Evolutionary conservation across 345 rosid species (phyloP).

Genomic region (Boechera stricta): DNA sequence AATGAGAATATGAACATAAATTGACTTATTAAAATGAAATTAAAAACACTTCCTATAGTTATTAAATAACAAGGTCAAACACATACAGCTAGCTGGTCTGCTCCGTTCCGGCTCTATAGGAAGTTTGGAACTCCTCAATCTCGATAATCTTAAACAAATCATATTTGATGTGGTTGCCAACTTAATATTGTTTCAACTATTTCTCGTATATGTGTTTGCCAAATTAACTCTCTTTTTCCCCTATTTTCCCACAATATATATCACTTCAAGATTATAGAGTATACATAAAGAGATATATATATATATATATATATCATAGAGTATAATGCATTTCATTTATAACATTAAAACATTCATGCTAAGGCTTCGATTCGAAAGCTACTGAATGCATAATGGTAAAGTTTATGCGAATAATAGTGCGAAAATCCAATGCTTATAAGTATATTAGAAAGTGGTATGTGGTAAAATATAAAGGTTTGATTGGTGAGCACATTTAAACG

Average conservation of each 20-base stretch:
- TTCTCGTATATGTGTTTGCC: neutral
- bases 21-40: conserved; percentile 7
- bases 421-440: too few species aligned
- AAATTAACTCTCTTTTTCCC: neutral
- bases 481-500: too few species aligned
- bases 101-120: conserved; percentile 38
- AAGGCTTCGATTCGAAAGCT: too few species aligned
- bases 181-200: neutral
- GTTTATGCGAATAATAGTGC: too few species aligned
- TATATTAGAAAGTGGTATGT: too few species aligned
- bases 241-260: too few species aligned
- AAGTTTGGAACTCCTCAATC: conserved; percentile 30
- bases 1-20: conserved; percentile 27
- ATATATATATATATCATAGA: too few species aligned
- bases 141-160: conserved; percentile 36
- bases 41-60: neutral
- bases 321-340: too few species aligned
- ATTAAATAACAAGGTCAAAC: conserved; percentile 40
- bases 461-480: too few species aligned
- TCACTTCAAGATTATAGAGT: neutral
- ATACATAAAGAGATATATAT: too few species aligned
- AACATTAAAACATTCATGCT: too few species aligned
- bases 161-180: conserved; percentile 26
- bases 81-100: conserved; percentile 40
- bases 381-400: too few species aligned